A percentile compares a stretch with the other conserved stretches of the same genome.
Evolutionary conservation across 164 flowering plant species (phyloP).

Genomic region (Sedum album): DNA sequence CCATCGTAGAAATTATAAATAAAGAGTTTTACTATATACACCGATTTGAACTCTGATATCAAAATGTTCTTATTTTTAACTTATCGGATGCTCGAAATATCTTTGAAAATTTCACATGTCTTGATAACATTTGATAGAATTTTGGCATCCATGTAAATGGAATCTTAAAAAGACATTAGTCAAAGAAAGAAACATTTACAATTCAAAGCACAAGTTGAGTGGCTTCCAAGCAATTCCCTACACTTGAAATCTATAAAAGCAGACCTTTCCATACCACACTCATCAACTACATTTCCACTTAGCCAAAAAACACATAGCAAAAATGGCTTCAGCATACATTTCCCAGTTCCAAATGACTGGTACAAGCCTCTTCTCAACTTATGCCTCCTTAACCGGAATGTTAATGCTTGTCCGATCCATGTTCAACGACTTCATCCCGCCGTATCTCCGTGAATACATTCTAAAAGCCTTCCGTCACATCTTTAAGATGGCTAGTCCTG

Average conservation of each 20-base stretch:
- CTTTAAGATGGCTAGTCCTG: constrained; percentile 14
- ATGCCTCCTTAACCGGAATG: not conserved
- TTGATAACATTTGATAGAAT: too few species aligned
- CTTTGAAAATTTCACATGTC: too few species aligned
- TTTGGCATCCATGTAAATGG: too few species aligned
- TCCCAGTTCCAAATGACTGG: not conserved
- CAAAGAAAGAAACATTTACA: too few species aligned
- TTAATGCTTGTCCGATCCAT: not conserved
- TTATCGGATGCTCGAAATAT: too few species aligned
- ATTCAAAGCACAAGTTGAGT: too few species aligned
- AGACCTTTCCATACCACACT: not conserved
- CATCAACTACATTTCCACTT: not conserved
- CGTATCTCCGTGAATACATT: constrained; percentile 11
- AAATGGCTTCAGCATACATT: not conserved
- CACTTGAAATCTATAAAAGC: not conserved
- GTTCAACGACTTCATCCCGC: not conserved
- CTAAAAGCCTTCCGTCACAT: constrained; percentile 10
- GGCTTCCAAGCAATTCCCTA: too few species aligned
- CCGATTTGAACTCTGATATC: too few species aligned
- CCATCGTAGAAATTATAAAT: too few species aligned
- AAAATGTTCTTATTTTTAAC: too few species aligned
- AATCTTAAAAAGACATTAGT: too few species aligned
- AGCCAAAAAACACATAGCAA: not conserved
- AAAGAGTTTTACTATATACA: too few species aligned
- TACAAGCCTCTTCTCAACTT: not conserved